Evolutionary conservation across 805 yeast genomes (phyloP).

Genomic region (Candida ponderosae): DNA sequence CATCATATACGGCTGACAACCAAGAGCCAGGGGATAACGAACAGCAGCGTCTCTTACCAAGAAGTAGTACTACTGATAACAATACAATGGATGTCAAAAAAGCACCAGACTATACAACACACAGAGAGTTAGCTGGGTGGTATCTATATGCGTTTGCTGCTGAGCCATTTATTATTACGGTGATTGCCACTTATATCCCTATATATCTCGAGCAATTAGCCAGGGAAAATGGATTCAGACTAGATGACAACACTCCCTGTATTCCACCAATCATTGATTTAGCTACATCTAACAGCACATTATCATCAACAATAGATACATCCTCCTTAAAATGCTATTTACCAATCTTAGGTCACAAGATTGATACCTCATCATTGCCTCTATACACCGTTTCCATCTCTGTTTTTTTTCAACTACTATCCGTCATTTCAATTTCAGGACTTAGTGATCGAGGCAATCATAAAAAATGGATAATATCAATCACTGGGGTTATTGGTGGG

Average conservation of each 20-base stretch:
- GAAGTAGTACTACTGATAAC: not conserved
- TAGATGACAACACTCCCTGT: conserved; percentile 54
- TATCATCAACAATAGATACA: not conserved
- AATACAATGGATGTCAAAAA: not conserved
- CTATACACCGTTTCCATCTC: conserved; percentile 64
- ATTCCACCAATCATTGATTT: conserved; percentile 20
- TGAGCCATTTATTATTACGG: conserved; percentile 75
- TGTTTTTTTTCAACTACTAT: conserved; percentile 64
- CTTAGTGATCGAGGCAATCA: conserved; percentile 58
- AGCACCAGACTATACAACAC: conserved; percentile 22
- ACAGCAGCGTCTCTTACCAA: no score
- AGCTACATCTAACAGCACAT: not conserved
- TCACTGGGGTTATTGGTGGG: conserved; percentile 55
- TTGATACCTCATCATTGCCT: conserved; percentile 70
- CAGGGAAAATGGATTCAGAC: conserved; percentile 59
- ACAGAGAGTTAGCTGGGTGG: conserved; percentile 54
- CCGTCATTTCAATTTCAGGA: conserved; percentile 69
- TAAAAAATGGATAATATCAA: conserved; percentile 46
- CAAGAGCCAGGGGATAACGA: no score
- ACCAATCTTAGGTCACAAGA: conserved; percentile 33
- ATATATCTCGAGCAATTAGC: conserved; percentile 65
- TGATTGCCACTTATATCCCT: conserved; percentile 74
- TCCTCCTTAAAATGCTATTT: conserved; percentile 36
- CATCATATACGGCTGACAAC: no score
- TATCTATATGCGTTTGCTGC: conserved; percentile 65